phyloP scores from a whole-genome alignment of 2,329 filamentous ascomycete species.

The Fusarium chaquense region DNA sequence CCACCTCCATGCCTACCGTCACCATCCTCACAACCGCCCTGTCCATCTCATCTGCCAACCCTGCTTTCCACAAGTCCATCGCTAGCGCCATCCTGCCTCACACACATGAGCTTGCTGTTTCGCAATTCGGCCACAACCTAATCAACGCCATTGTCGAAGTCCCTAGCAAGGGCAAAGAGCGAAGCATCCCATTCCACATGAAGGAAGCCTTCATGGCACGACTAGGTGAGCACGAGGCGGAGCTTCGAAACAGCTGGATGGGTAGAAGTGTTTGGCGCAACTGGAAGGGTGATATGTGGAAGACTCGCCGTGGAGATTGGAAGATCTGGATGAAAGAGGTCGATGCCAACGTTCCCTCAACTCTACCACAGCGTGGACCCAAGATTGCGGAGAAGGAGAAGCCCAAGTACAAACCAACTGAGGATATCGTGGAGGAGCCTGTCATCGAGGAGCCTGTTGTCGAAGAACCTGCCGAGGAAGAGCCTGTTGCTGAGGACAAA shows the following conservation, averaged over 20 bases:
- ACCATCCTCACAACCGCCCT: conserved; percentile 65
- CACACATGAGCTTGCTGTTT: conserved; percentile 60
- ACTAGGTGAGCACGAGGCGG: conserved; percentile 61
- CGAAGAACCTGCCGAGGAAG: conserved; percentile 1
- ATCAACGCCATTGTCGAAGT: conserved; percentile 62
- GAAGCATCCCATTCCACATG: conserved; percentile 67
- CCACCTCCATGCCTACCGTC: conserved; percentile 61
- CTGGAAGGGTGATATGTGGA: conserved; percentile 71
- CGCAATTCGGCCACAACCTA: conserved; percentile 64
- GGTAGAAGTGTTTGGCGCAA: conserved; percentile 68
- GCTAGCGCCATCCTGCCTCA: conserved; percentile 62
- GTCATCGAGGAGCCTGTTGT: background rate
- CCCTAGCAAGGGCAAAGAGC: conserved; percentile 62
- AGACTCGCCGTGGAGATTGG: conserved; percentile 65
- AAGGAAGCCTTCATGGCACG: conserved; percentile 67
- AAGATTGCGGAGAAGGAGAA: conserved; percentile 23
- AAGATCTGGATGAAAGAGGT: conserved; percentile 68
- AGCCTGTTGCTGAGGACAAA: conserved; percentile 2
- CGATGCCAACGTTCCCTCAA: conserved; percentile 41
- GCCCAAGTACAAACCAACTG: background rate
- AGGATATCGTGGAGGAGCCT: conserved; percentile 13
- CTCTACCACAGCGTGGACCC: conserved; percentile 30
- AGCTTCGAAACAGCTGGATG: conserved; percentile 65
- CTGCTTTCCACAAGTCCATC: conserved; percentile 68
- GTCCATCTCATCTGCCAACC: conserved; percentile 60